These are phyloP conservation scores for Ceratobasidium sp. DNA, from an alignment of 1,284 basidiomycete genomes.

Conservation along the genomic window DNA sequence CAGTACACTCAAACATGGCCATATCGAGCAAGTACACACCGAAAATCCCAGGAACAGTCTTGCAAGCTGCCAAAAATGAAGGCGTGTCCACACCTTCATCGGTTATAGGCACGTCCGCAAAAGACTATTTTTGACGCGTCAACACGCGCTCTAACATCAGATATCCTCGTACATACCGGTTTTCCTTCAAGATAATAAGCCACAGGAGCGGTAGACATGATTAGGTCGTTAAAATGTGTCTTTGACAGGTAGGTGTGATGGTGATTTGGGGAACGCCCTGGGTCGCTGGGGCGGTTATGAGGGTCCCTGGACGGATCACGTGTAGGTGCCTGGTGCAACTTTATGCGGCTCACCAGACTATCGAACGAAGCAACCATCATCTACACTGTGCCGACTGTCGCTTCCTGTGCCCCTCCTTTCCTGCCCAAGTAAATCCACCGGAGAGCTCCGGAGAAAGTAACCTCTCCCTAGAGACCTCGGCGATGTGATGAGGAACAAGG, in stretches of 20 bases:
- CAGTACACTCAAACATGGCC: constrained; percentile 3
- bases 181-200: too few species aligned
- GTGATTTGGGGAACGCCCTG: neutral
- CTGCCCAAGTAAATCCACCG: too few species aligned
- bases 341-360: too few species aligned
- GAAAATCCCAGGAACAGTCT: constrained; percentile 90
- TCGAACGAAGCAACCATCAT: too few species aligned
- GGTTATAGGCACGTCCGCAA: constrained; percentile 86
- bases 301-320: constrained; percentile 27
- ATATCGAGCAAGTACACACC: constrained; percentile 59
- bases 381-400: too few species aligned
- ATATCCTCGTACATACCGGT: constrained; percentile 58
- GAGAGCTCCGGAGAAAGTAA: too few species aligned
- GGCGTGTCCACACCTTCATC: constrained; percentile 88
- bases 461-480: too few species aligned
- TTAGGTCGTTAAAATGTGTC: constrained; percentile 11
- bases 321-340: constrained; percentile 1
- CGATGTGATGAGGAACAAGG: too few species aligned
- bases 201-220: constrained; percentile 87
- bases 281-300: constrained; percentile 1
- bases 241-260: constrained; percentile 6
- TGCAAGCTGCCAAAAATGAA: constrained; percentile 86
- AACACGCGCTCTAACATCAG: neutral
- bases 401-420: too few species aligned
- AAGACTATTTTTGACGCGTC: constrained; percentile 65